Base-by-base conservation (phyloP, 805 yeast genomes). In the Komagataella phaffii region DNA sequence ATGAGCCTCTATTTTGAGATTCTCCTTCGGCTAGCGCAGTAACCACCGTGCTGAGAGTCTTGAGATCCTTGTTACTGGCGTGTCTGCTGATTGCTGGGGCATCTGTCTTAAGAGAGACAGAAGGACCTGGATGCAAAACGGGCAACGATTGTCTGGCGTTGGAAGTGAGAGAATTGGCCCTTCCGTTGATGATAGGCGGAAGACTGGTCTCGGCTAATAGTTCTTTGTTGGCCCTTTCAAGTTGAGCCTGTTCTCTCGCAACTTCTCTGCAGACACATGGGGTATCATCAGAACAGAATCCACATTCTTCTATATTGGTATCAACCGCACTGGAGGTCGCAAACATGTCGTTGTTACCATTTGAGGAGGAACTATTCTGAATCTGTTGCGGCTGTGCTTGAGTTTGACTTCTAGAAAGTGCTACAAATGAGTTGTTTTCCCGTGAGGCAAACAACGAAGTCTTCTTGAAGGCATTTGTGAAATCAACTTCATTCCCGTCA, bases 241-340 rank as follows among this genome's bases (percentile, higher is more conserved):
- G 50, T 63, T 66, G 52, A 73, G 59, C 24, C 63, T 57, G 3
- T 59, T 75, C 80, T 57, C 72, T 71, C 2, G 80, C 82, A 17
- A 79, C 85, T 58, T 88, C 96, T 24, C 91, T 79, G 64, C 97
- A 91, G 2, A 91, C 85, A 67, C 98, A 91, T 2, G 96, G 90
- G 0, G 95, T 82, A 57, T 82, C 93, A 57, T 87, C 96, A 0
- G 95, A 80, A 62, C 98, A 91, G 65, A 91, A 90, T 0, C 98
- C 98, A 66, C 98, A 91, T 53, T 85, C 80, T 57, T 86, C 95
- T 54, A 74, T 72, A 6, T 80, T 76, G 1, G 78, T 75, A 44
- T 66, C 66, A 49, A 74, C 78, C 54, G 54, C 51, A 18, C 58
- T 64, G 43, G 54, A 57, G 12, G 55, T 56, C 7, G 53, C 54